A percentile compares a stretch with the other conserved stretches of the same genome.
These are phyloP conservation scores for Arachnomyces sp. DNA, from an alignment of 2,329 filamentous ascomycete species.

Conservation along the genomic window DNA sequence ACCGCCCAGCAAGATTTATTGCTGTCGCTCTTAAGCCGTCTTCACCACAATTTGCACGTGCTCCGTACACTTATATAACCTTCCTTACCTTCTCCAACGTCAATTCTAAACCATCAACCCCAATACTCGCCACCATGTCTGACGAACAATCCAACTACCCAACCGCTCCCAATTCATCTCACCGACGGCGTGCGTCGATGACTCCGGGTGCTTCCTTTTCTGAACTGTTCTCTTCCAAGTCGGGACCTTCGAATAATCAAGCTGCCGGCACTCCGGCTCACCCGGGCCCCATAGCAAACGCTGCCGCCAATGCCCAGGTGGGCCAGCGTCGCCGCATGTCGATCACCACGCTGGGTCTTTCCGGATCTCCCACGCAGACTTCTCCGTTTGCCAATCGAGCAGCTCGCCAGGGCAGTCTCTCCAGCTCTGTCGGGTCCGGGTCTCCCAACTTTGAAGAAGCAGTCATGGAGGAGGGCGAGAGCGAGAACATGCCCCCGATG, in stretches of 20 bases:
- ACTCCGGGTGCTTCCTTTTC: conserved; percentile 33
- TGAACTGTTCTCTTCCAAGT: conserved; percentile 31
- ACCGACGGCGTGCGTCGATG: conserved; percentile 41
- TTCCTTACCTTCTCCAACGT: neutral
- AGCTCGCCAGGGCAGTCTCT: conserved; percentile 59
- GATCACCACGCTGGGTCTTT: conserved; percentile 66
- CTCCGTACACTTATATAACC: neutral
- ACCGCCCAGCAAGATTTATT: too few species aligned
- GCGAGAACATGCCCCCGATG: conserved; percentile 58
- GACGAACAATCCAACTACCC: conserved; percentile 33
- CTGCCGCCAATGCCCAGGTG: conserved; percentile 44
- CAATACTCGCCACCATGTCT: conserved; percentile 30
- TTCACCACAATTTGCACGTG: too few species aligned
- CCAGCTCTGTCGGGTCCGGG: conserved; percentile 48
- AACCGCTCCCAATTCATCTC: conserved; percentile 26
- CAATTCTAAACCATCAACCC: neutral
- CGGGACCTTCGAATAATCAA: conserved; percentile 16
- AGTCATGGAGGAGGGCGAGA: conserved; percentile 60
- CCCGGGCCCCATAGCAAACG: conserved; percentile 45
- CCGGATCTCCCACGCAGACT: conserved; percentile 57
- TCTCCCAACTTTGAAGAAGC: conserved; percentile 35
- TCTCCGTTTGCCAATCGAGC: conserved; percentile 44
- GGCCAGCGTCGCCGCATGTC: conserved; percentile 60
- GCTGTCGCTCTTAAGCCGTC: too few species aligned
- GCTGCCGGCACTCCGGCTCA: conserved; percentile 17